Evolutionary conservation across 352 stramenopile genomes (phyloP).

Genomic region (Globisporangium cylindrosporum): DNA sequence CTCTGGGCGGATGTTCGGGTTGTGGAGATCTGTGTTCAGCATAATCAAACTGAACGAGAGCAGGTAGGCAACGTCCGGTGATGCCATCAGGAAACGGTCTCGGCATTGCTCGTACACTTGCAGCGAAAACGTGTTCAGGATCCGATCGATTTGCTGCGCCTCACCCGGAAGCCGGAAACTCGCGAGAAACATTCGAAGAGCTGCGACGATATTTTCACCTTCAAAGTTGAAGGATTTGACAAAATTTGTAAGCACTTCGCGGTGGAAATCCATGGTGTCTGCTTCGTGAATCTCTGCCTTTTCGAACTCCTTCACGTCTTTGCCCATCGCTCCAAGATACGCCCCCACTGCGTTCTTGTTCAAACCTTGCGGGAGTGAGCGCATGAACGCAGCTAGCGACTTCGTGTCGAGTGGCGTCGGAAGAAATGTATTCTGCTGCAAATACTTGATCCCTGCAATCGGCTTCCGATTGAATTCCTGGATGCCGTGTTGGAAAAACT

Average conservation of each 20-base stretch:
- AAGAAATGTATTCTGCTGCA: constrained; percentile 77
- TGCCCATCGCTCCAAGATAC: constrained; percentile 85
- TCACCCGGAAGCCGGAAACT: constrained; percentile 84
- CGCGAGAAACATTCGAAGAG: constrained; percentile 80
- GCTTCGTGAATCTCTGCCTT: constrained; percentile 72
- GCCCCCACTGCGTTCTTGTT: constrained; percentile 80
- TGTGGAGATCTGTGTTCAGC: constrained; percentile 87
- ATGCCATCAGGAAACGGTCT: constrained; percentile 85
- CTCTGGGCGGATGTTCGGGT: constrained; percentile 78
- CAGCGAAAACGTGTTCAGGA: constrained; percentile 84
- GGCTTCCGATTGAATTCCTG: constrained; percentile 94
- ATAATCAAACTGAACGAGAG: constrained; percentile 90
- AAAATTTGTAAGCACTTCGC: constrained; percentile 65
- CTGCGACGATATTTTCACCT: constrained; percentile 63
- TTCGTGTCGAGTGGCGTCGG: constrained; percentile 70
- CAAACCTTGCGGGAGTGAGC: constrained; percentile 74
- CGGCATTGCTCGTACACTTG: constrained; percentile 82
- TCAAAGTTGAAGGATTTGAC: constrained; percentile 84
- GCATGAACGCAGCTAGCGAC: constrained; percentile 85
- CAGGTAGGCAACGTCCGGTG: constrained; percentile 87
- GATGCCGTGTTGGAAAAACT: constrained; percentile 85
- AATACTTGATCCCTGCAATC: constrained; percentile 85
- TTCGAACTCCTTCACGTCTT: constrained; percentile 74
- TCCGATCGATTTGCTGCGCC: constrained; percentile 87
- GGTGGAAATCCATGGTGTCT: constrained; percentile 86